phyloP scores from a whole-genome alignment of 257 asterid genomes.

The Solanum sitiens region DNA sequence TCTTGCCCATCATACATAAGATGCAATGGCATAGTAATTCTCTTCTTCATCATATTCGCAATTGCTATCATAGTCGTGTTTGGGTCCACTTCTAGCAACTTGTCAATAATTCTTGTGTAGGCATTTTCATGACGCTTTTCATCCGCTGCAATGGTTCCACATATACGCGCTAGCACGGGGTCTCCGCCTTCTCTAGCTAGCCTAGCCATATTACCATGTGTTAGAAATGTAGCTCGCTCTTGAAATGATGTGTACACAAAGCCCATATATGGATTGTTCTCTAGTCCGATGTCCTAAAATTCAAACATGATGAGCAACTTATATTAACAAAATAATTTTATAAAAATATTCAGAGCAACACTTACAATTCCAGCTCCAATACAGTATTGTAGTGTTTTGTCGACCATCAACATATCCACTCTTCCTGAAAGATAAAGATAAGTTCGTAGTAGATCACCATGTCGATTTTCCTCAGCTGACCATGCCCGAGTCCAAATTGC shows the following conservation, averaged over 20 bases:
- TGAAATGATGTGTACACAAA: too few relatives aligned
- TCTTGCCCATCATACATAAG: slow-evolving; percentile 24
- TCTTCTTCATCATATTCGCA: slow-evolving; percentile 30
- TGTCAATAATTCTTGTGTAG: slow-evolving; percentile 6
- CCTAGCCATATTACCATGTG: slow-evolving; percentile 22
- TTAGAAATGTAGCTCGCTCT: background rate
- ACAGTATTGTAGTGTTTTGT: too few relatives aligned
- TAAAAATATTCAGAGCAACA: too few relatives aligned
- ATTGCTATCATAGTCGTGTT: slow-evolving; percentile 10
- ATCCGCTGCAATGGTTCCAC: slow-evolving; percentile 23
- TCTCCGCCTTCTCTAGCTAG: slow-evolving; percentile 21
- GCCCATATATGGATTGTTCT: too few relatives aligned
- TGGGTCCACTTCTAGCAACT: slow-evolving; percentile 2
- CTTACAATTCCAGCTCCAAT: too few relatives aligned
- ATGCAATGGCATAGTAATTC: slow-evolving; percentile 24
- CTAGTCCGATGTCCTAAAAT: too few relatives aligned
- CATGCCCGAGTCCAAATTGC: slow-evolving; percentile 33
- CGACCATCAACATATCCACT: too few relatives aligned
- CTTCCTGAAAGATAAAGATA: too few relatives aligned
- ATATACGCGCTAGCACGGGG: slow-evolving; percentile 15
- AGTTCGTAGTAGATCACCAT: too few relatives aligned
- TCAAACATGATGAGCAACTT: background rate
- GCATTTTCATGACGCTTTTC: slow-evolving; percentile 5
- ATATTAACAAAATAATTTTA: too few relatives aligned
- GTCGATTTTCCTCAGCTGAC: slow-evolving; percentile 30